Base-by-base conservation (phyloP, 495 filamentous ascomycete genomes). In the Xylaria flabelliformis region DNA sequence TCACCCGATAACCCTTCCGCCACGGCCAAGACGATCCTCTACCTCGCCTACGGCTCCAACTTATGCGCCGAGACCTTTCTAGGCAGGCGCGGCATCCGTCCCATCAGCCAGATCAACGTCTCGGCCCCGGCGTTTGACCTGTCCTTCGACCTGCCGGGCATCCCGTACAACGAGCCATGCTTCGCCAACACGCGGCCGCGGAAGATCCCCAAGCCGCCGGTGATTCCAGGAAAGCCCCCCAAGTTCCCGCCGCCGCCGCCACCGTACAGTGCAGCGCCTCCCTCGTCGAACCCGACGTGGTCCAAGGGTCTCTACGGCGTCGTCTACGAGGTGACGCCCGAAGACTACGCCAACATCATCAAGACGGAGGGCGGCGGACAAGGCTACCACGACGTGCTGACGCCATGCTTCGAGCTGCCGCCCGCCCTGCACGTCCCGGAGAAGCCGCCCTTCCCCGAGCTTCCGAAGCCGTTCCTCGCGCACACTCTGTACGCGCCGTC, bases 1-100 rank as follows among this genome's bases (percentile, higher is more conserved):
- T 74, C 74, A 8, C 21, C 65, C 64, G 73, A 73, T 55, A 64
- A 70, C 41, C 12, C 64, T 32, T 64, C 64, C 7, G 71, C 77
- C 19, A 12, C 73, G 2, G 63, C 67, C 24, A 67, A 72, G 26
- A 93, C 93, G 3, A 84, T 97, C 63, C 87, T 97, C 58, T 99
- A 98, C 83, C 89, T 99, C 13, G 96, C 96, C 50, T 99, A 99
- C 75, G 96, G 96, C 73, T 97, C 94, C 63, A 99, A 98, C 79
- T 88, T 99, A 69, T 87, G 83, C 64, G 85, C 90, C 21, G 79
- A 91, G 76, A 94, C 91, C 0, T 97, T 98, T 79, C 86, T 88
- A 36, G 93, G 91, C 59, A 81, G 74, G 41, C 90, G 94, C 15
- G 91, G 91, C 72, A 94, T 98, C 77, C 88, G 86, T 9, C 96